These are phyloP conservation scores for Uronychia setigera DNA, from an alignment of 73 alveolate species.

Conservation along the genomic window DNA sequence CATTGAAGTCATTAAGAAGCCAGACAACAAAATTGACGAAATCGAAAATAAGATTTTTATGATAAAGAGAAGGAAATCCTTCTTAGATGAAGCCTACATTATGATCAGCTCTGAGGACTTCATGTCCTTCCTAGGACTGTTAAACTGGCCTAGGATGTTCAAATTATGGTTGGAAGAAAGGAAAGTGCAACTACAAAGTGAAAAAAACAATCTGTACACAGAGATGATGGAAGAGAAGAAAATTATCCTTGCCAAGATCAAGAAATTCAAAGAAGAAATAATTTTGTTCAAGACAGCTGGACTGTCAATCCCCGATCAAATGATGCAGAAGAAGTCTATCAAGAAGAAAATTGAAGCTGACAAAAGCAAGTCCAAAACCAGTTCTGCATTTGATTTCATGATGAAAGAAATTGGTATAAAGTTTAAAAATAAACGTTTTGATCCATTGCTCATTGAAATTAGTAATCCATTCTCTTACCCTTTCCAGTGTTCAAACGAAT, in stretches of 20 bases:
- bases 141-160: conserved; percentile 26
- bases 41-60: not conserved
- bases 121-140: conserved; percentile 17
- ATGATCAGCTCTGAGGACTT: conserved; percentile 1
- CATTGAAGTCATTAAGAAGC: conserved; percentile 22
- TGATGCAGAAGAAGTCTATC: not conserved
- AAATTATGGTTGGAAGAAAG: conserved; percentile 21
- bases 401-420: not conserved
- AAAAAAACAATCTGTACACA: conserved; percentile 18
- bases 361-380: not conserved
- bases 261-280: conserved; percentile 7
- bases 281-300: conserved; percentile 24
- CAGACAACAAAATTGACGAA: conserved; percentile 36
- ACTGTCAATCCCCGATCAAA: not conserved
- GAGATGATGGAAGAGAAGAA: conserved; percentile 47
- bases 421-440: too few species aligned
- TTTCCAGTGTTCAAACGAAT: conserved; percentile 13
- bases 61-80: conserved; percentile 15
- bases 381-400: not conserved
- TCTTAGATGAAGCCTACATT: not conserved
- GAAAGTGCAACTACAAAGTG: conserved; percentile 32
- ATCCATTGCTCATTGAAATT: not conserved
- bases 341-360: too few species aligned
- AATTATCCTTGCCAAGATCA: conserved; percentile 16
- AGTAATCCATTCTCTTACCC: not conserved